These are phyloP conservation scores for Spizellomyces sp. DNA, from an alignment of 192 early-diverging fungal genomes.

Conservation along the genomic window DNA sequence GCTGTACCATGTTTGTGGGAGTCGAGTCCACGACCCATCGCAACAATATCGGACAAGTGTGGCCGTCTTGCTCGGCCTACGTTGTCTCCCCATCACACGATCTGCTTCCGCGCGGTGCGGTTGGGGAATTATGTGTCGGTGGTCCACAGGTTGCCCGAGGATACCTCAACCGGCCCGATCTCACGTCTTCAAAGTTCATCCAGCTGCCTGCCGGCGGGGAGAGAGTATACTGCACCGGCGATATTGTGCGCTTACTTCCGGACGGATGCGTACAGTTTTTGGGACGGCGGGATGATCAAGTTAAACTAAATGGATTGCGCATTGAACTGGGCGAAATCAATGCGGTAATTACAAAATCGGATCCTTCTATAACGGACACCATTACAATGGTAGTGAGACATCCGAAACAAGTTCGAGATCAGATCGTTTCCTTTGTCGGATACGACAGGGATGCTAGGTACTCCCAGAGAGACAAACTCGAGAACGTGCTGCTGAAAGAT, in stretches of 20 bases:
- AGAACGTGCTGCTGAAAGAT: not conserved
- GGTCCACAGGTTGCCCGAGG: conserved; percentile 22
- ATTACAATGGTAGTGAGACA: conserved; percentile 14
- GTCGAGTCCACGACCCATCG: not conserved
- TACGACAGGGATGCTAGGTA: no score
- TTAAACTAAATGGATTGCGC: conserved; percentile 30
- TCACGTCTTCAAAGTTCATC: conserved; percentile 21
- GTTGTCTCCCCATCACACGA: conserved; percentile 10
- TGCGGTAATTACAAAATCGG: not conserved
- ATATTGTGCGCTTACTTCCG: not conserved
- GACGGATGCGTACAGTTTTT: conserved; percentile 22
- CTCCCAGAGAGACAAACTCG: not conserved
- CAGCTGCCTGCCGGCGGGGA: not conserved
- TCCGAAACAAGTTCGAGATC: conserved; percentile 17
- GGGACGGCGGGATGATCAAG: conserved; percentile 24
- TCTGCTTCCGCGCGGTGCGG: conserved; percentile 33
- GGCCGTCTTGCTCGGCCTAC: conserved; percentile 16
- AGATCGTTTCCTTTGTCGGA: conserved; percentile 19
- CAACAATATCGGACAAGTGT: conserved; percentile 25
- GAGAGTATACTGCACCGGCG: conserved; percentile 21
- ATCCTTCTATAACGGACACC: conserved; percentile 5
- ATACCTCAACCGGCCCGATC: conserved; percentile 32
- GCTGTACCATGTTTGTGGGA: conserved; percentile 12
- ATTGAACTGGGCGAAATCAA: conserved; percentile 36
- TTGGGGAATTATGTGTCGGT: conserved; percentile 31